These are phyloP conservation scores for Elaphomyces granulatus DNA, from an alignment of 495 filamentous ascomycete genomes.

Conservation along the genomic window DNA sequence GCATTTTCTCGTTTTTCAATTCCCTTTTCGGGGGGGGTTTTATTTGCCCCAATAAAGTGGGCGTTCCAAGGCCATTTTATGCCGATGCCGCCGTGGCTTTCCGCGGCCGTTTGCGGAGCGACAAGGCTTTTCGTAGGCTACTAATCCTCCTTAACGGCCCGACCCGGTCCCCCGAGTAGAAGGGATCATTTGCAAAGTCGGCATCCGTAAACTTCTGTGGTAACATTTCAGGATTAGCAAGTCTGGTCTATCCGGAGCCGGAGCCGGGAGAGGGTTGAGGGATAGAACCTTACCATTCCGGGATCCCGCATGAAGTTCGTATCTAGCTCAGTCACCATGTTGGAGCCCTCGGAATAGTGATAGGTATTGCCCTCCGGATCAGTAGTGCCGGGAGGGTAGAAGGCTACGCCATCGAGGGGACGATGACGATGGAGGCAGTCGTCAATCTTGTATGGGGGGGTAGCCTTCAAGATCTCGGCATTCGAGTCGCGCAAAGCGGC, in stretches of 20 bases:
- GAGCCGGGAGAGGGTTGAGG: too few relatives aligned
- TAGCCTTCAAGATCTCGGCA: slow-evolving; percentile 65
- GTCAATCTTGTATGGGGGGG: slow-evolving; percentile 61
- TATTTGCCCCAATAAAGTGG: too few relatives aligned
- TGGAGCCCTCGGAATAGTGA: slow-evolving; percentile 70
- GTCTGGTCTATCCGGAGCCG: too few relatives aligned
- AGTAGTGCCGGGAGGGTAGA: slow-evolving; percentile 52
- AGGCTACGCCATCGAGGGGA: slow-evolving; percentile 72
- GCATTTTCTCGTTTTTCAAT: too few relatives aligned
- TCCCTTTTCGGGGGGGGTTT: too few relatives aligned
- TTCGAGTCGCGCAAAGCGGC: slow-evolving; percentile 68
- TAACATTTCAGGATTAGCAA: too few relatives aligned
- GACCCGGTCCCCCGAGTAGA: slow-evolving; percentile 15
- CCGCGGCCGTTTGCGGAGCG: slow-evolving; percentile 3
- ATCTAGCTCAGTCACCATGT: slow-evolving; percentile 57
- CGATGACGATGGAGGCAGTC: slow-evolving; percentile 63
- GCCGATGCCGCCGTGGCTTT: too few relatives aligned
- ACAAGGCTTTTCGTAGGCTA: slow-evolving; percentile 5
- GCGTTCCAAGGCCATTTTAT: too few relatives aligned
- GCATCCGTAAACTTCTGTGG: slow-evolving; percentile 31
- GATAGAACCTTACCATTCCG: slow-evolving; percentile 18
- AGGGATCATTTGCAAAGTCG: slow-evolving; percentile 33
- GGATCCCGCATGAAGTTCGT: slow-evolving; percentile 26
- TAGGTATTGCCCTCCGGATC: slow-evolving; percentile 56
- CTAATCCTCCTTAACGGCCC: slow-evolving; percentile 2